phyloP scores from a whole-genome alignment of 1,139 yeast species.

The Saccharomyces pastorianus region DNA sequence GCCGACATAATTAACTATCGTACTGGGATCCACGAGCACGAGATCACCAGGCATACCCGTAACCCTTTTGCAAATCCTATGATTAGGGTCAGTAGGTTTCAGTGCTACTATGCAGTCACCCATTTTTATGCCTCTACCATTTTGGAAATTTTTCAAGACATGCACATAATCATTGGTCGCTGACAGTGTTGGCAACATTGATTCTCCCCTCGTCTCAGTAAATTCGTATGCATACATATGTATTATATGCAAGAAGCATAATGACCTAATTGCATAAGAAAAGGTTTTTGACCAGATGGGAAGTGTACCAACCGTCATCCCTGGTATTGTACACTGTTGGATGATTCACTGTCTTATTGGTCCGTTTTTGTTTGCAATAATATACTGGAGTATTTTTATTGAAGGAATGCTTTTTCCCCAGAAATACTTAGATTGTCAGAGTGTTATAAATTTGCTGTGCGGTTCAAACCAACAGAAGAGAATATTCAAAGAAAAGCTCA shows the following conservation, averaged over 20 bases:
- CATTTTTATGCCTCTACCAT: conserved; percentile 45
- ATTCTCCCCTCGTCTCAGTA: conserved; percentile 82
- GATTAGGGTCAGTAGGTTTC: conserved; percentile 84
- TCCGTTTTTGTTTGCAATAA: not conserved
- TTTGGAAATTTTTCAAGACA: conserved; percentile 51
- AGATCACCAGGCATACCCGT: conserved; percentile 96
- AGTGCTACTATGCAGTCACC: conserved; percentile 87
- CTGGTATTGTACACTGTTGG: not conserved
- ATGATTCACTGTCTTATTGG: not conserved
- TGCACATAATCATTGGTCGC: conserved; percentile 72
- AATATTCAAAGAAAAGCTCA: not conserved
- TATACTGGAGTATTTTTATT: not conserved
- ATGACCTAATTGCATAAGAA: conserved; percentile 39
- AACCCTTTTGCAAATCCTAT: conserved; percentile 82
- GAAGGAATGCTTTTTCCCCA: not conserved
- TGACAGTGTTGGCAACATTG: conserved; percentile 87
- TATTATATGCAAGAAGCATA: conserved; percentile 60
- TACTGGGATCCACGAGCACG: conserved; percentile 71
- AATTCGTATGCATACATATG: conserved; percentile 66
- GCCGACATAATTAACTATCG: conserved; percentile 18
- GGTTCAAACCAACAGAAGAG: not conserved
- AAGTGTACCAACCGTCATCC: not conserved
- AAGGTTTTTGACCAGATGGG: not conserved
- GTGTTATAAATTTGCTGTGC: not conserved
- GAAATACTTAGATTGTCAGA: not conserved